A percentile compares a stretch with the other conserved stretches of the same genome.
phyloP scores from a whole-genome alignment of 164 flowering plant species.

The Brasenia schreberi region DNA sequence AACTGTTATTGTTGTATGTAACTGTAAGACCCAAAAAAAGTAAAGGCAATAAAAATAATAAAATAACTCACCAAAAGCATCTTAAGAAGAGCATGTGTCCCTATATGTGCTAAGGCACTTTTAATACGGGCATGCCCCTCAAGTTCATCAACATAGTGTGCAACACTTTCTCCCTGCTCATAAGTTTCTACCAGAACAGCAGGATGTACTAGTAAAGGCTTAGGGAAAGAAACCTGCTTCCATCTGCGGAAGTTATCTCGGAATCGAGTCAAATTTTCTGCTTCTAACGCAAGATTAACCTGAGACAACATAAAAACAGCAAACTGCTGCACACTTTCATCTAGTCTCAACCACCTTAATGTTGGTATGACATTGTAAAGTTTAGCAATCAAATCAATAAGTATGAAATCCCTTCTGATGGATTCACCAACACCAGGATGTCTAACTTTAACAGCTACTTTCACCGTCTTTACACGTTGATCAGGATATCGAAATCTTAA shows the following conservation, averaged over 20 bases:
- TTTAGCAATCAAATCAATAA: conserved; percentile 56
- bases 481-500: conserved; percentile 48
- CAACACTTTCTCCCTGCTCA: conserved; percentile 75
- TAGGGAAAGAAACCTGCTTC: conserved; percentile 86
- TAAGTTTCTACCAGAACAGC: conserved; percentile 80
- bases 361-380: conserved; percentile 49
- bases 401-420: conserved; percentile 68
- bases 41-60: neutral
- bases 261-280: conserved; percentile 78
- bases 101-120: conserved; percentile 70
- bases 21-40: neutral
- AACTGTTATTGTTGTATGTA: too few relatives aligned
- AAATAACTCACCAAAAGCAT: conserved; percentile 64
- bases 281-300: conserved; percentile 93
- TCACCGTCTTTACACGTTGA: conserved; percentile 36
- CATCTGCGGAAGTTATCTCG: conserved; percentile 74
- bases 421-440: conserved; percentile 90
- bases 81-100: conserved; percentile 84
- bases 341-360: conserved; percentile 70
- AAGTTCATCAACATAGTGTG: conserved; percentile 61
- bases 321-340: conserved; percentile 88
- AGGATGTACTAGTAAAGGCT: conserved; percentile 82
- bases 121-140: conserved; percentile 51
- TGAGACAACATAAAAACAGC: conserved; percentile 91
- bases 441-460: conserved; percentile 83